Evolutionary conservation across 176 grass and related monocot genomes (phyloP).

Genomic region (Ananas comosus): DNA sequence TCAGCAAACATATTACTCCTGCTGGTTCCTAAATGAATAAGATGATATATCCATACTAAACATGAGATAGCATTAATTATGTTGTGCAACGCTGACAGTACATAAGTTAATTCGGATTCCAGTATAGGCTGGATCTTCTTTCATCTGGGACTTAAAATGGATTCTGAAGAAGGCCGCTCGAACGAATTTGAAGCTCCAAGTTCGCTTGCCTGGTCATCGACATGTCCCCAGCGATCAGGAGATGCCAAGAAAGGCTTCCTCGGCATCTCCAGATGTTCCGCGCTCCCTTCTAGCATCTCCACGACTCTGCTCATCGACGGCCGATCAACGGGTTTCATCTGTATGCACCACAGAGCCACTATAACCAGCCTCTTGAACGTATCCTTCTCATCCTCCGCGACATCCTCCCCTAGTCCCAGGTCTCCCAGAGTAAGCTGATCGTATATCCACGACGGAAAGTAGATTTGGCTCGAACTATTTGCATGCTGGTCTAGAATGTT

Average conservation of each 20-base stretch:
- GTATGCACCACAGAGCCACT: conserved; percentile 22
- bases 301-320: conserved; percentile 26
- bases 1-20: too few relatives aligned
- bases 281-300: conserved; percentile 9
- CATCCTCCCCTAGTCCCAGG: conserved; percentile 1
- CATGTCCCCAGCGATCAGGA: background rate
- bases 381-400: background rate
- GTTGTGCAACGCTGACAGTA: too few relatives aligned
- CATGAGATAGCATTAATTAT: too few relatives aligned
- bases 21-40: too few relatives aligned
- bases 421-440: conserved; percentile 8
- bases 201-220: background rate
- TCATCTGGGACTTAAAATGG: background rate
- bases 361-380: conserved; percentile 4
- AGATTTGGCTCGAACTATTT: background rate
- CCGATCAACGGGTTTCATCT: conserved; percentile 21
- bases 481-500: background rate
- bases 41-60: too few relatives aligned
- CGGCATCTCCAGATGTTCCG: background rate
- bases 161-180: background rate
- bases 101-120: too few relatives aligned
- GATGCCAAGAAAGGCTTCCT: background rate
- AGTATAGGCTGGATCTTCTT: too few relatives aligned
- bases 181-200: background rate
- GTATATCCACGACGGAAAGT: conserved; percentile 4